Conservation (phyloP, 2,329 filamentous ascomycete species). For the Nemania sp. region DNA sequence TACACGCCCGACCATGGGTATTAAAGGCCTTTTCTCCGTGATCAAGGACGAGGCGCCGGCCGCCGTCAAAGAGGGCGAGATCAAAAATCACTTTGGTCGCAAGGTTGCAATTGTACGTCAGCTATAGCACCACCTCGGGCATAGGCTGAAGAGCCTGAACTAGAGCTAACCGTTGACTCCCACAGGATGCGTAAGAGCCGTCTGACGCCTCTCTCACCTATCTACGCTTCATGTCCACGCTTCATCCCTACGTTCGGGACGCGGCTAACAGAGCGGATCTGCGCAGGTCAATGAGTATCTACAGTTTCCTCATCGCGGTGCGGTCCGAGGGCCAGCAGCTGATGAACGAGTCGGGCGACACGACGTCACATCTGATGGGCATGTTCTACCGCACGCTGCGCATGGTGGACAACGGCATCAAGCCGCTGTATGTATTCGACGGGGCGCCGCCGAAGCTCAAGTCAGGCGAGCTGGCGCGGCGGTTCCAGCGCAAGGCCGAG, state of each 20-base stretch:
- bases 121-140: neutral
- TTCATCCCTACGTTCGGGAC: too few relatives aligned
- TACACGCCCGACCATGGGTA: slow-evolving; percentile 54
- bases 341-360: slow-evolving; percentile 92
- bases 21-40: slow-evolving; percentile 76
- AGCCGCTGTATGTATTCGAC: slow-evolving; percentile 97
- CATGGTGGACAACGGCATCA: slow-evolving; percentile 98
- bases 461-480: slow-evolving; percentile 93
- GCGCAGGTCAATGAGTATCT: slow-evolving; percentile 93
- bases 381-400: slow-evolving; percentile 99
- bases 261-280: too few relatives aligned
- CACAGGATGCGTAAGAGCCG: slow-evolving; percentile 63
- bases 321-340: slow-evolving; percentile 96
- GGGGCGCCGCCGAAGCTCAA: slow-evolving; percentile 96
- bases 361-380: slow-evolving; percentile 97
- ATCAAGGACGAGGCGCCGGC: slow-evolving; percentile 94
- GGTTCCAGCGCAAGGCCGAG: slow-evolving; percentile 92
- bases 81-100: slow-evolving; percentile 97
- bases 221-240: neutral
- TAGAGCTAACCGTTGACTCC: slow-evolving; percentile 22
- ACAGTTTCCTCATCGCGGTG: slow-evolving; percentile 97
- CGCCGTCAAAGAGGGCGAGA: slow-evolving; percentile 93
- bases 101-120: slow-evolving; percentile 91
- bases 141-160: too few relatives aligned
- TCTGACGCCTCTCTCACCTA: slow-evolving; percentile 14